Evolutionary conservation across 78 protist species (phyloP).

Genomic region (Dictyostelium brefeldianum): DNA sequence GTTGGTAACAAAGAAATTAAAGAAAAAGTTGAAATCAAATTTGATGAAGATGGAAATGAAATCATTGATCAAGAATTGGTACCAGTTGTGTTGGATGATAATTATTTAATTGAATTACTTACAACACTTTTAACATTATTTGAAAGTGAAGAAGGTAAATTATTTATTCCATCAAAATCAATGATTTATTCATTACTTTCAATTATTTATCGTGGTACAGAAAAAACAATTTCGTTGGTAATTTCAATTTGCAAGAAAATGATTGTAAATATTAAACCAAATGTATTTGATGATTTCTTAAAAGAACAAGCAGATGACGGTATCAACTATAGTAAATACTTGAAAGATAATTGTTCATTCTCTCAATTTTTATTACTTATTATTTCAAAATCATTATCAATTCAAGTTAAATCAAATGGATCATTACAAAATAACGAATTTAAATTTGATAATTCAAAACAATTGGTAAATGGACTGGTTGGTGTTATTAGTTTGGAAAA

Average conservation of each 20-base stretch:
- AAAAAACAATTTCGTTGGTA: background rate
- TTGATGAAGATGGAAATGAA: background rate
- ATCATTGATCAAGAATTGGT: background rate
- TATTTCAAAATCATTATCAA: slow-evolving; percentile 28
- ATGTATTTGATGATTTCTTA: slow-evolving; percentile 32
- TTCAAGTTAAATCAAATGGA: slow-evolving; percentile 38
- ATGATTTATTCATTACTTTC: slow-evolving; percentile 38
- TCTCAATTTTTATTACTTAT: slow-evolving; percentile 1
- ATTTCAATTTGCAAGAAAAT: slow-evolving; percentile 39
- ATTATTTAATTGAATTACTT: slow-evolving; percentile 39
- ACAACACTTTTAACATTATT: slow-evolving; percentile 25
- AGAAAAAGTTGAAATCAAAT: background rate
- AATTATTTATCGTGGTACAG: slow-evolving; percentile 42
- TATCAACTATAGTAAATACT: background rate
- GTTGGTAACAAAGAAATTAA: background rate
- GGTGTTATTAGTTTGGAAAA: background rate
- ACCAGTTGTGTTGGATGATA: background rate
- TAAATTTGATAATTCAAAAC: slow-evolving; percentile 4
- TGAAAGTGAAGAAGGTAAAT: slow-evolving; percentile 74
- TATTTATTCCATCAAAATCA: slow-evolving; percentile 64
- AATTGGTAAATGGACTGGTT: slow-evolving; percentile 8
- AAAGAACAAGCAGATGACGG: background rate
- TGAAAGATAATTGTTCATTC: slow-evolving; percentile 4
- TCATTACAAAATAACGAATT: background rate
- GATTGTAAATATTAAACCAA: slow-evolving; percentile 59